Conservation (phyloP, 768 basidiomycete genomes). For the Chiua virens region DNA sequence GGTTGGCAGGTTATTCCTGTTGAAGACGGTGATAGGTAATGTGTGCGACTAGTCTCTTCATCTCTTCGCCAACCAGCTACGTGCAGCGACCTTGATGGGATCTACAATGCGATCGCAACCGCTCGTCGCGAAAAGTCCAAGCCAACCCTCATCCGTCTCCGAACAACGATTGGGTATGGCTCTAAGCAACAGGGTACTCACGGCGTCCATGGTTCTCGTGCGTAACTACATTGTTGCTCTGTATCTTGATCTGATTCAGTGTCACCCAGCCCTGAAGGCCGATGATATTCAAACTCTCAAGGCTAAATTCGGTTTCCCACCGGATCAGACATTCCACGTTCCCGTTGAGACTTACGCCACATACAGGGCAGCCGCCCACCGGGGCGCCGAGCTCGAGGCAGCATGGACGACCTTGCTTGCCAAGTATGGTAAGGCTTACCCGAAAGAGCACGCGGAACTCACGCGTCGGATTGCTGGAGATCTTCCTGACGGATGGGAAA, state of each 20-base stretch:
- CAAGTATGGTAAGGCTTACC: slow-evolving; percentile 75
- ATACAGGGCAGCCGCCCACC: slow-evolving; percentile 65
- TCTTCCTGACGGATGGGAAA: slow-evolving; percentile 87
- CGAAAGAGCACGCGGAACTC: slow-evolving; percentile 83
- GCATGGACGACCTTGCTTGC: slow-evolving; percentile 72
- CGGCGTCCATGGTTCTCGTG: slow-evolving; percentile 91
- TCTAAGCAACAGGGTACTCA: slow-evolving; percentile 93
- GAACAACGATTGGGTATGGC: slow-evolving; percentile 92
- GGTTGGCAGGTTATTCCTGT: slow-evolving; percentile 93
- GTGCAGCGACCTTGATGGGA: slow-evolving; percentile 71
- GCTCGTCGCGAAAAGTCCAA: slow-evolving; percentile 76
- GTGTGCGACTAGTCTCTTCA: slow-evolving; percentile 8
- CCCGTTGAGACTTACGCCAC: slow-evolving; percentile 68
- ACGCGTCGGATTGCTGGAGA: slow-evolving; percentile 79
- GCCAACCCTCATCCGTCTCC: slow-evolving; percentile 84
- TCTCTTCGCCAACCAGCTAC: slow-evolving; percentile 9
- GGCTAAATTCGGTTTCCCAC: slow-evolving; percentile 78
- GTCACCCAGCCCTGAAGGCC: slow-evolving; percentile 73
- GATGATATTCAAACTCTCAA: slow-evolving; percentile 87
- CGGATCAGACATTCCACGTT: slow-evolving; percentile 75
- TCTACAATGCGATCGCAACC: slow-evolving; percentile 75
- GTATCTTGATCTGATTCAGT: slow-evolving; percentile 4
- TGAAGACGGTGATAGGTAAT: slow-evolving; percentile 73
- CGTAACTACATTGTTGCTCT: slow-evolving; percentile 34
- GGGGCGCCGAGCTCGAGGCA: slow-evolving; percentile 71